Evolutionary conservation across 2,329 filamentous ascomycete genomes (phyloP).

Genomic region (Bisporella sp.): DNA sequence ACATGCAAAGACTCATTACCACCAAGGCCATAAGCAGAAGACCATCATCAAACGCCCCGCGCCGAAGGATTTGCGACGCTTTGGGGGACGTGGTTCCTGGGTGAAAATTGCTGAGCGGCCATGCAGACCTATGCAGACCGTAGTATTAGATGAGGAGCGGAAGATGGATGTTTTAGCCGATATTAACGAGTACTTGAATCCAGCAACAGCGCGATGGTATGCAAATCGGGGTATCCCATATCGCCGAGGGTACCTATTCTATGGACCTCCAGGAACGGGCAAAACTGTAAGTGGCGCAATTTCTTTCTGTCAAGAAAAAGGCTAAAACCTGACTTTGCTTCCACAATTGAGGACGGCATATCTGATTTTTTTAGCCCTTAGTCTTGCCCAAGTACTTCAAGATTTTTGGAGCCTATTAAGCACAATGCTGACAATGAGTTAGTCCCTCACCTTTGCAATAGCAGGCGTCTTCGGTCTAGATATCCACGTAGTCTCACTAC

Average conservation of each 20-base stretch:
- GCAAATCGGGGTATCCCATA: constrained; percentile 69
- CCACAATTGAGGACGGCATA: too few species aligned
- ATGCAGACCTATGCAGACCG: constrained; percentile 65
- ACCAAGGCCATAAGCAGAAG: constrained; percentile 45
- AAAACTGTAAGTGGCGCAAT: constrained; percentile 41
- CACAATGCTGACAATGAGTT: too few species aligned
- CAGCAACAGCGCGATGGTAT: constrained; percentile 65
- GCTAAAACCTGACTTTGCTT: too few species aligned
- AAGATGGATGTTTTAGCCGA: constrained; percentile 63
- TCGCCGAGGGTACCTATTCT: constrained; percentile 69
- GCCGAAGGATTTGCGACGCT: constrained; percentile 38
- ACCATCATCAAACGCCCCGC: constrained; percentile 51
- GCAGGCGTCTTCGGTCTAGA: constrained; percentile 60
- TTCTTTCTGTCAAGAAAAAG: too few species aligned
- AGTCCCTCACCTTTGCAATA: constrained; percentile 55
- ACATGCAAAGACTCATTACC: constrained; percentile 46
- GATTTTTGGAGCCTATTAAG: too few species aligned
- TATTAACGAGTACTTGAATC: constrained; percentile 72
- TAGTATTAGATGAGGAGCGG: constrained; percentile 61
- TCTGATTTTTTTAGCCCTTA: too few species aligned
- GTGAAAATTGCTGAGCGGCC: constrained; percentile 54
- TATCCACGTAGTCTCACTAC: constrained; percentile 56
- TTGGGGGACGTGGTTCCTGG: constrained; percentile 41
- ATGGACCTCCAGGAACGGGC: constrained; percentile 68
- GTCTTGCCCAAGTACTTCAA: too few species aligned